Evolutionary conservation across 306 rosid genomes (phyloP).

Genomic region (Corylus avellana): DNA sequence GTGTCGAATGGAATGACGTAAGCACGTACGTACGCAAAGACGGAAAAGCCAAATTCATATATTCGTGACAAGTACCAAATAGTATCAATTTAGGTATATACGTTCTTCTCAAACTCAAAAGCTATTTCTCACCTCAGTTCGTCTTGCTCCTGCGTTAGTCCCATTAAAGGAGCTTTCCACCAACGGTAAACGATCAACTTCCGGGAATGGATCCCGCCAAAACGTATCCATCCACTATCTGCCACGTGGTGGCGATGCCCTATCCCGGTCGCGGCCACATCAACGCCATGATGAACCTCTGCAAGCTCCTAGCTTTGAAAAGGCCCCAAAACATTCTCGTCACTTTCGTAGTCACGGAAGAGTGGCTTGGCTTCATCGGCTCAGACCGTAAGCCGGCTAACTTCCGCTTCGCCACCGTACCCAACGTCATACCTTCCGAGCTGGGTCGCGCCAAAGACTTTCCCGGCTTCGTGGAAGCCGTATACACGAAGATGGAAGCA

Average conservation of each 20-base stretch:
- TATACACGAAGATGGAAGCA: conserved; percentile 14
- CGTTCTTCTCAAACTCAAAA: too few species aligned
- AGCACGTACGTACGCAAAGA: too few species aligned
- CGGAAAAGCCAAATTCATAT: too few species aligned
- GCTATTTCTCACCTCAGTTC: too few species aligned
- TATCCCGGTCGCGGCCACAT: conserved; percentile 50
- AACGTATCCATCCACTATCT: not conserved
- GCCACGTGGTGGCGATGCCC: conserved; percentile 47
- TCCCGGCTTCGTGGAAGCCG: conserved; percentile 9
- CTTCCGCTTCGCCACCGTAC: conserved; percentile 34
- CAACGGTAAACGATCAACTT: not conserved
- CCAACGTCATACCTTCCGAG: conserved; percentile 32
- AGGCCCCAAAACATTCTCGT: not conserved
- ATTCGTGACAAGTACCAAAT: too few species aligned
- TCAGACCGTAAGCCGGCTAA: conserved; percentile 20
- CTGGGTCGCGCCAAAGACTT: conserved; percentile 12
- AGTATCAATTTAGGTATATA: too few species aligned
- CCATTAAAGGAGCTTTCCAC: not conserved
- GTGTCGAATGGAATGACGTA: too few species aligned
- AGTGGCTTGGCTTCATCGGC: conserved; percentile 32
- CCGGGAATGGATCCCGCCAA: not conserved
- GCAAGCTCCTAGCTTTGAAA: conserved; percentile 7
- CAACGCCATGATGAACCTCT: conserved; percentile 50
- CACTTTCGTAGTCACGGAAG: conserved; percentile 30
- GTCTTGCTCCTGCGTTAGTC: too few species aligned